Conservation (phyloP, 208 protist genomes). For the Trypanosoma vivax region DNA sequence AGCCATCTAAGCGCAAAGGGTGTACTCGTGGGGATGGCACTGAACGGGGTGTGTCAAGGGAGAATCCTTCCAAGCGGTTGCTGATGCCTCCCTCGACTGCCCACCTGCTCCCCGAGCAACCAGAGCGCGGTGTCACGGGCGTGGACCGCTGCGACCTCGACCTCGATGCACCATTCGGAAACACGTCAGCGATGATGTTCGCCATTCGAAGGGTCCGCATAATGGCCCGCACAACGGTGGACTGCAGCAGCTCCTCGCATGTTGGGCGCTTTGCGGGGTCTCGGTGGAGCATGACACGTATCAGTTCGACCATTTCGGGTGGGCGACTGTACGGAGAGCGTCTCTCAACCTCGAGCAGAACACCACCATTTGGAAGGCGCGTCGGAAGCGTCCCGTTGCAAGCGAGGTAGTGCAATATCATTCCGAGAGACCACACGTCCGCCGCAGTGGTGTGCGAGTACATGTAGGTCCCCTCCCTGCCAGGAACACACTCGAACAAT, state of each 20-base stretch:
- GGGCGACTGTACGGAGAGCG: conserved; percentile 40
- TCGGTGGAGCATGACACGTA: conserved; percentile 70
- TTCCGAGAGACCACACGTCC: conserved; percentile 85
- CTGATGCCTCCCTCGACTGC: no score
- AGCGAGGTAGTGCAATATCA: conserved; percentile 83
- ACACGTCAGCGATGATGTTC: conserved; percentile 17
- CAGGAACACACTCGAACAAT: conserved; percentile 54
- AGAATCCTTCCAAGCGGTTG: no score
- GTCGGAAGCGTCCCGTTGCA: conserved; percentile 50
- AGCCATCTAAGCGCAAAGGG: conserved; percentile 17
- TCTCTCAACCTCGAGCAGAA: conserved; percentile 29
- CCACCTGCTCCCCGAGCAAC: no score
- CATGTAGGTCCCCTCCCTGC: conserved; percentile 34
- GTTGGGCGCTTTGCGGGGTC: conserved; percentile 57
- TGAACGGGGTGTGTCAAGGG: no score
- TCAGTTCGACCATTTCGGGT: conserved; percentile 73
- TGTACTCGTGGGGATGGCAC: no score
- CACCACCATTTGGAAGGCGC: conserved; percentile 32
- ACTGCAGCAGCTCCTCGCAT: conserved; percentile 71
- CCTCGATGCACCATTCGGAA: conserved; percentile 11
- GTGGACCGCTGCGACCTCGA: not conserved
- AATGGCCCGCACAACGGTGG: conserved; percentile 68
- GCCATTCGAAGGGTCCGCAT: conserved; percentile 59
- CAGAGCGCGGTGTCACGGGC: no score
- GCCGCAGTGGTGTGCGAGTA: conserved; percentile 61